A percentile compares a stretch with the other conserved stretches of the same genome.
Conservation (phyloP, 2,329 filamentous ascomycete genomes). For the Hortaea sp. region DNA sequence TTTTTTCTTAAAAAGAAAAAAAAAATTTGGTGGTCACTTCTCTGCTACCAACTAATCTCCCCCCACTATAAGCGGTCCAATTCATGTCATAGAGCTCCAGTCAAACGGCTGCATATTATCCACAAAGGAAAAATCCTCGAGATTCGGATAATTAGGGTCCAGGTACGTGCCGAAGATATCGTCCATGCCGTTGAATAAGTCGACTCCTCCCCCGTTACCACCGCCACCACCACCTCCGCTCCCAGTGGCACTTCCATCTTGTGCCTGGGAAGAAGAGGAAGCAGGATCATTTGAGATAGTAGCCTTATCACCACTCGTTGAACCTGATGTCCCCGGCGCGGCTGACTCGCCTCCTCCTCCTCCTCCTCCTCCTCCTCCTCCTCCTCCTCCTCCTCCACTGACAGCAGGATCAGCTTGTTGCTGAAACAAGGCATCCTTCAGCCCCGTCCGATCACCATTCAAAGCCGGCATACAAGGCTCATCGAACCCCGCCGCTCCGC, state of each 20-base stretch:
- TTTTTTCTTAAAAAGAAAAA: too few species aligned
- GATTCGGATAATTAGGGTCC: constrained; percentile 25
- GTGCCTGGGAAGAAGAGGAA: neutral
- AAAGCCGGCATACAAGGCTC: constrained; percentile 3
- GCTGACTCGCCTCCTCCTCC: neutral
- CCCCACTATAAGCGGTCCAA: too few species aligned
- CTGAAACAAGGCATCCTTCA: neutral
- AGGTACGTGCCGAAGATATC: constrained; percentile 24
- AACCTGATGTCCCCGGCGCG: neutral
- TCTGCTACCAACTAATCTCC: too few species aligned
- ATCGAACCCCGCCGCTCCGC: neutral
- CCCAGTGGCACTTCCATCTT: neutral
- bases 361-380: neutral
- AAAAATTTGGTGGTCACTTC: too few species aligned
- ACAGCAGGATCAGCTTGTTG: neutral
- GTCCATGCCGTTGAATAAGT: constrained; percentile 25
- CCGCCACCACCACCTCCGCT: constrained; percentile 1
- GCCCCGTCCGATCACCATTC: constrained; percentile 4
- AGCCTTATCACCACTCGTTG: neutral
- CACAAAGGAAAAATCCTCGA: constrained; percentile 24
- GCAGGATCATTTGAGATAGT: neutral
- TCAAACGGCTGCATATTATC: constrained; percentile 18
- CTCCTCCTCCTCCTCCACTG: neutral
- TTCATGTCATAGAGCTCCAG: constrained; percentile 2
- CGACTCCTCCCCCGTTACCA: neutral